phyloP scores from a whole-genome alignment of 2,329 filamentous ascomycete genomes.

The Cordyceps javanica region DNA sequence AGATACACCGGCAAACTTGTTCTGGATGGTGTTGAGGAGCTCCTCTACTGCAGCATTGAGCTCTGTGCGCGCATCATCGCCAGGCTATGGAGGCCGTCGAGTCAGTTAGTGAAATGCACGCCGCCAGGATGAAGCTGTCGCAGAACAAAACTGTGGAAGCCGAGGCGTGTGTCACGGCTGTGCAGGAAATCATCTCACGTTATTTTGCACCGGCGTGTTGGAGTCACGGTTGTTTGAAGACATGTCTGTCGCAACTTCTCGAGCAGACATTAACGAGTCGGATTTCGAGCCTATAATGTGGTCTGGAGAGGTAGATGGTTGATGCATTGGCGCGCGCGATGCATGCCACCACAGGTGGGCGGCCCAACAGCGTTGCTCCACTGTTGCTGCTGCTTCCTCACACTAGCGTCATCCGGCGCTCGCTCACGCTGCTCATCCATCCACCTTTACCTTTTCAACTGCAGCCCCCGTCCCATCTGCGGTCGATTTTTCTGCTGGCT shows the following conservation, averaged over 20 bases:
- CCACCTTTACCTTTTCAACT: neutral
- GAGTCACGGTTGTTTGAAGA: conserved; percentile 32
- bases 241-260: conserved; percentile 22
- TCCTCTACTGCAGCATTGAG: conserved; percentile 79
- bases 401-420: neutral
- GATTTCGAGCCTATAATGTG: neutral
- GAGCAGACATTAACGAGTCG: too few species aligned
- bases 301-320: neutral
- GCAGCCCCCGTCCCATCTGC: neutral
- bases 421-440: neutral
- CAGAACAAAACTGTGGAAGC: neutral
- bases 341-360: neutral
- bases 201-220: conserved; percentile 24
- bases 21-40: conserved; percentile 73
- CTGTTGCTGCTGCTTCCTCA: neutral
- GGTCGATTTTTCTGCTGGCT: neutral
- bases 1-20: conserved; percentile 79
- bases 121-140: neutral
- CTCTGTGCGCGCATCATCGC: conserved; percentile 51
- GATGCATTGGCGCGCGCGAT: conserved; percentile 8
- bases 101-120: neutral
- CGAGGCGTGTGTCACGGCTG: neutral
- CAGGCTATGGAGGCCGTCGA: neutral
- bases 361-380: neutral
- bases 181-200: conserved; percentile 24